Base-by-base conservation (phyloP, 306 rosid genomes). In the Aeschynomene evenia region DNA sequence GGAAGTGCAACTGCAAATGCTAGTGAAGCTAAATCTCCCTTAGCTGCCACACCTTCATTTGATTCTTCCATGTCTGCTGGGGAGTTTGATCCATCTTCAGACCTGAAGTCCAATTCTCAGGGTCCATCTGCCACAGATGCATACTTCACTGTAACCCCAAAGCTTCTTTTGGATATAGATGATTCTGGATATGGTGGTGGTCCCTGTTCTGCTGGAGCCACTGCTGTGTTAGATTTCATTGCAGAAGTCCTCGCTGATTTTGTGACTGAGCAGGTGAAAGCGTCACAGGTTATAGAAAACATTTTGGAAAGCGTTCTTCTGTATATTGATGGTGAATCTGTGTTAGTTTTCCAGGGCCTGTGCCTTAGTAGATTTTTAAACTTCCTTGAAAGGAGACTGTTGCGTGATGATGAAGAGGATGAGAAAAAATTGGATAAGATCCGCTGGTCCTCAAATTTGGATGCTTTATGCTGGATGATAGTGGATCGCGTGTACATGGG, bases 111-210 rank as follows among this genome's bases (percentile, higher is more conserved):
- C 66, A 65, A 69, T 63, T 85, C 84, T 84, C 88, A 81, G 65
- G 91, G 84, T 73, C 73, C 85, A 65, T 84, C 95, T 76, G 72
- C 84, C 56, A 55, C 86, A 60, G 84, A 79, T 82, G 66, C 85
- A 73, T 77, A 79, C 80, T 91, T 91, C 71, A 29, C 88, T 23
- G 82, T 91, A 40, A 86, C 85, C 71, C 87, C 97, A 66, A 95
- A 83, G 71, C 84, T 87, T 58, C 93, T 95, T 79, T 80, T 91
- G 85, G 99, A 95, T 76, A 68, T 86, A 82, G 80, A 95, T 74
- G 96, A 95, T 66, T 86, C 86, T 77, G 99, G 99, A 66, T 95
- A 91, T 83, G 99, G 99, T 21, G 99, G 99, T 55, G 99, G 99
- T 75, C 97, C 99, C 65, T 95, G 99, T 81, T 87, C 92, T 53